A percentile compares a stretch with the other conserved stretches of the same genome.
These are phyloP conservation scores for Pneumocystis oryctolagi DNA, from an alignment of 1,139 yeast genomes.

Conservation along the genomic window DNA sequence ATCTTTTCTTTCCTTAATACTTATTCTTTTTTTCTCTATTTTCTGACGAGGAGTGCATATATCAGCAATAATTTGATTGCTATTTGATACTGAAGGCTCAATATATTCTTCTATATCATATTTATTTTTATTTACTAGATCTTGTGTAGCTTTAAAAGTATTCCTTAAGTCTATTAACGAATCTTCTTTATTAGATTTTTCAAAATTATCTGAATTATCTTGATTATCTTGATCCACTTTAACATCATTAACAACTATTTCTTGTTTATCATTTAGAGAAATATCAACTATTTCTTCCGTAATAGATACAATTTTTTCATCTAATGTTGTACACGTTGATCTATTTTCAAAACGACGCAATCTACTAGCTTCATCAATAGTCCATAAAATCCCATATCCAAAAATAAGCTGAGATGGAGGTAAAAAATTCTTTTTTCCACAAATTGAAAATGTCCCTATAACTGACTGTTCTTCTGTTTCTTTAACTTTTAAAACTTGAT, in stretches of 20 bases:
- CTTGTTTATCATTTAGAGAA: not conserved
- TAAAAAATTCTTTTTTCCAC: slow-evolving; percentile 43
- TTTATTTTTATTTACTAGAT: not conserved
- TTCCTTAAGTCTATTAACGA: not conserved
- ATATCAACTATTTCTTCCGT: not conserved
- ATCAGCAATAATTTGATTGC: not conserved
- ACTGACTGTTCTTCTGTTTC: slow-evolving; percentile 49
- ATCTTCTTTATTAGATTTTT: not conserved
- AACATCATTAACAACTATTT: not conserved
- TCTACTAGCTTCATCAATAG: slow-evolving; percentile 43
- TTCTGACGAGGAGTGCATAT: not conserved
- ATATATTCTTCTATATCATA: not conserved
- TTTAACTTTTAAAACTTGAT: slow-evolving; percentile 51
- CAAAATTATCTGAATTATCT: not conserved
- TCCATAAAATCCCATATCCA: slow-evolving; percentile 78
- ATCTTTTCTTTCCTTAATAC: not conserved
- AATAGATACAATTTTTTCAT: not conserved
- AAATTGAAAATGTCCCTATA: slow-evolving; percentile 46
- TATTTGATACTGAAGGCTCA: not conserved
- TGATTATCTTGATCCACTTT: not conserved
- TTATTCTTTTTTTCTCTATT: not conserved
- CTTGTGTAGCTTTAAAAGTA: not conserved
- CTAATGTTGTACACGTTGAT: not conserved
- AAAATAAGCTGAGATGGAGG: slow-evolving; percentile 76
- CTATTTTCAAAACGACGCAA: slow-evolving; percentile 30